These are phyloP conservation scores for Phlebopus sp. DNA, from an alignment of 1,284 basidiomycete genomes.

Conservation along the genomic window DNA sequence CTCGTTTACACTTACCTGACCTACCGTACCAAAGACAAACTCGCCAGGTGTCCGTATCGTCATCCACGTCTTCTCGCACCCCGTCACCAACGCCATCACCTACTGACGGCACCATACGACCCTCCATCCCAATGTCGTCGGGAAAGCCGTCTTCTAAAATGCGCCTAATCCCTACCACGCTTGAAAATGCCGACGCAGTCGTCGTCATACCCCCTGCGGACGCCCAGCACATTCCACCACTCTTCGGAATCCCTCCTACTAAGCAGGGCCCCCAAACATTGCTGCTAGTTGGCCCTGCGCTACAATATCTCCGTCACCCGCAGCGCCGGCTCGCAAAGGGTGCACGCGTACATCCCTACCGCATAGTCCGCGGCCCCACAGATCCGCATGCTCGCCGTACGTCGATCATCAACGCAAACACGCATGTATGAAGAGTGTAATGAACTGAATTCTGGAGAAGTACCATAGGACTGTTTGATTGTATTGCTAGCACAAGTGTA, in stretches of 20 bases:
- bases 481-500: conserved; percentile 19
- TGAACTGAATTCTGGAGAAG: background rate
- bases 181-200: conserved; percentile 54
- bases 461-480: conserved; percentile 4
- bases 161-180: conserved; percentile 46
- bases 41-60: conserved; percentile 3
- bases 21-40: background rate
- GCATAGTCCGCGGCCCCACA: conserved; percentile 26
- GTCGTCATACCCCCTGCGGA: conserved; percentile 42
- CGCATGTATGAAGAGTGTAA: conserved; percentile 1
- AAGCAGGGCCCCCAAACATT: conserved; percentile 24
- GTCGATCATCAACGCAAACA: background rate
- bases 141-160: conserved; percentile 26
- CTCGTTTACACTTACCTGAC: conserved; percentile 1
- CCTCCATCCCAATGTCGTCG: conserved; percentile 6
- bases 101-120: conserved; percentile 18
- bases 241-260: too few species aligned
- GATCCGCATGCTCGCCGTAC: conserved; percentile 9
- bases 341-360: conserved; percentile 55
- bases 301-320: conserved; percentile 39
- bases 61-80: conserved; percentile 4
- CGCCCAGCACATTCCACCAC: conserved; percentile 5
- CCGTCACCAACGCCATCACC: conserved; percentile 21
- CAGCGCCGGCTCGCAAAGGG: conserved; percentile 42
- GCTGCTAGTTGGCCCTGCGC: conserved; percentile 45